Evolutionary conservation across 2,329 filamentous ascomycete species (phyloP).

Genomic region (Rutstroemia sp.): DNA sequence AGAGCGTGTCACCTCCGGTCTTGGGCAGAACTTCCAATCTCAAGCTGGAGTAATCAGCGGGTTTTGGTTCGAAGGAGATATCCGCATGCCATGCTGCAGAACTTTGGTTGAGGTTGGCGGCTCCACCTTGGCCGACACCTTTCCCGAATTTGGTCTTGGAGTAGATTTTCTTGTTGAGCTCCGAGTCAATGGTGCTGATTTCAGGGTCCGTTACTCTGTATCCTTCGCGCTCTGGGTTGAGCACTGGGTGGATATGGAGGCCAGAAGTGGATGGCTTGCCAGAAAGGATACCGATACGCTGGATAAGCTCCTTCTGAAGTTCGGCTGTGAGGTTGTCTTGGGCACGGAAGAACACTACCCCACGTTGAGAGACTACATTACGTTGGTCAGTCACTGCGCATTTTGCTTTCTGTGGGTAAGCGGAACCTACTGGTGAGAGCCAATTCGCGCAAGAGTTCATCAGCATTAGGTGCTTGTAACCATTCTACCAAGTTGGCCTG

Average conservation of each 20-base stretch:
- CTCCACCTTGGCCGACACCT: background rate
- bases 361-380: constrained; percentile 53
- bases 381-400: background rate
- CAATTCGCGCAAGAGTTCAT: constrained; percentile 42
- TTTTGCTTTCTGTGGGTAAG: background rate
- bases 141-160: constrained; percentile 2
- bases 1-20: constrained; percentile 53
- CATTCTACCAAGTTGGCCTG: constrained; percentile 37
- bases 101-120: constrained; percentile 33
- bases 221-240: constrained; percentile 44
- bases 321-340: constrained; percentile 54
- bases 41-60: constrained; percentile 55
- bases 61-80: constrained; percentile 56
- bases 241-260: constrained; percentile 56
- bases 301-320: constrained; percentile 57
- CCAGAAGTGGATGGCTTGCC: constrained; percentile 47
- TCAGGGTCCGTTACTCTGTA: constrained; percentile 42
- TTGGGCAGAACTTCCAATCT: constrained; percentile 47
- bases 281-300: constrained; percentile 48
- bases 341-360: constrained; percentile 63
- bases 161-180: constrained; percentile 45
- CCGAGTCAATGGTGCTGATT: constrained; percentile 57
- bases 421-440: constrained; percentile 35
- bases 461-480: constrained; percentile 39
- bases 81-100: constrained; percentile 51